Percentiles rank a stretch among this genome's conserved stretches.
Evolutionary conservation across 1,284 basidiomycete genomes (phyloP).

Genomic region (Ustilago loliicola): DNA sequence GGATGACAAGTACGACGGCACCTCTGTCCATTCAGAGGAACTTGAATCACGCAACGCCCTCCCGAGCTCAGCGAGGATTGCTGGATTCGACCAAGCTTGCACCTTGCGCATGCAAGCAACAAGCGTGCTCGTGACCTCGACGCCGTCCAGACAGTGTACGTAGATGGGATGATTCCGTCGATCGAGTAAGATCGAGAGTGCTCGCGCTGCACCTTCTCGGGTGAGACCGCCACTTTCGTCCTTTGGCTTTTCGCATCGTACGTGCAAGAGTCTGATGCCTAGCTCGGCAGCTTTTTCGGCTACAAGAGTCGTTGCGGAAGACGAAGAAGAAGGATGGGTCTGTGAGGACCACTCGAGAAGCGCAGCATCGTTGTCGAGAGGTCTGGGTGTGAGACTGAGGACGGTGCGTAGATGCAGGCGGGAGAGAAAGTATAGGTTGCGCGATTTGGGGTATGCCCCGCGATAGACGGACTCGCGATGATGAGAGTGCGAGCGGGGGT

Average conservation of each 20-base stretch:
- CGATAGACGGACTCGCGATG: conserved; percentile 61
- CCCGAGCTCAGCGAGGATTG: conserved; percentile 59
- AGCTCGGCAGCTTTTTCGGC: conserved; percentile 11
- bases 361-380: conserved; percentile 54
- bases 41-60: conserved; percentile 56
- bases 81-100: conserved; percentile 60
- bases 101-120: conserved; percentile 66
- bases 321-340: conserved; percentile 4
- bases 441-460: conserved; percentile 66
- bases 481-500: conserved; percentile 34
- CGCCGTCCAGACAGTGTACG: conserved; percentile 68
- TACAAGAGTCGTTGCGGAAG: neutral
- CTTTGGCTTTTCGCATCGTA: conserved; percentile 67
- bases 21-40: conserved; percentile 51
- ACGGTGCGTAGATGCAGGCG: conserved; percentile 63
- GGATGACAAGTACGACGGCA: conserved; percentile 56
- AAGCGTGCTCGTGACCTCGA: conserved; percentile 63
- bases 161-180: conserved; percentile 64
- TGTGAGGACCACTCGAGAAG: conserved; percentile 55
- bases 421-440: conserved; percentile 65
- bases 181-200: conserved; percentile 59
- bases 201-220: conserved; percentile 59
- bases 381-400: conserved; percentile 66
- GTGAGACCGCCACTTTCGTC: conserved; percentile 66
- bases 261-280: conserved; percentile 55